Conservation (phyloP, 2,329 filamentous ascomycete genomes). For the Penicillium frequentans region DNA sequence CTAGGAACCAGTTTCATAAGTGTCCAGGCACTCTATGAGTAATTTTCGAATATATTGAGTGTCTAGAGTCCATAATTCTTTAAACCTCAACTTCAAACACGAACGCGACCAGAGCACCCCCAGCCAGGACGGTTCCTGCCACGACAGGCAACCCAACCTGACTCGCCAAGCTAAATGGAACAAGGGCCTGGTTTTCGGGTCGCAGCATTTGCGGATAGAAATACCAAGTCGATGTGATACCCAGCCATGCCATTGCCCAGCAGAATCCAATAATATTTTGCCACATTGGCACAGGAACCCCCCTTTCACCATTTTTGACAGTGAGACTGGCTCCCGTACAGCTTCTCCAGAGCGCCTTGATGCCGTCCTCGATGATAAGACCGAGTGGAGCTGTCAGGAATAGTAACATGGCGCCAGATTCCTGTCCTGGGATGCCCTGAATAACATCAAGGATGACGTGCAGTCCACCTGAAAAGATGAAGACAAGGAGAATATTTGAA, state of each 20-base stretch:
- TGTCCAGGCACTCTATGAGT: no score
- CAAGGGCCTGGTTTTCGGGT: slow-evolving; percentile 6
- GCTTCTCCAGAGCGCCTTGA: slow-evolving; percentile 22
- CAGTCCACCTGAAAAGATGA: slow-evolving; percentile 27
- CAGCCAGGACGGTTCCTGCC: neutral
- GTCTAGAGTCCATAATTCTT: neutral
- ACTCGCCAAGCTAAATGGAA: slow-evolving; percentile 9
- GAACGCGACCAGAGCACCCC: neutral
- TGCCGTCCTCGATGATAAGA: slow-evolving; percentile 31
- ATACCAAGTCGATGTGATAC: slow-evolving; percentile 17
- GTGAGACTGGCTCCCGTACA: neutral
- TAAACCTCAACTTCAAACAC: neutral
- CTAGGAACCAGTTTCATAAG: no score
- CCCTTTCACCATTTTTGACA: neutral
- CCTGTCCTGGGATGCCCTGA: slow-evolving; percentile 12
- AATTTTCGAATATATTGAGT: no score
- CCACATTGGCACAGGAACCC: neutral
- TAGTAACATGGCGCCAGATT: slow-evolving; percentile 22
- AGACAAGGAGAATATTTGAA: slow-evolving; percentile 28
- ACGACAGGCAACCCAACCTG: slow-evolving; percentile 2
- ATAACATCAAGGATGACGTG: slow-evolving; percentile 20
- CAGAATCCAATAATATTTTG: slow-evolving; percentile 8
- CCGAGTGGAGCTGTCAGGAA: slow-evolving; percentile 25
- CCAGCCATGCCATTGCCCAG: slow-evolving; percentile 17
- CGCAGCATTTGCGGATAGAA: slow-evolving; percentile 10